These are phyloP conservation scores for Leccinum variicolor DNA, from an alignment of 768 basidiomycete genomes.

Conservation along the genomic window DNA sequence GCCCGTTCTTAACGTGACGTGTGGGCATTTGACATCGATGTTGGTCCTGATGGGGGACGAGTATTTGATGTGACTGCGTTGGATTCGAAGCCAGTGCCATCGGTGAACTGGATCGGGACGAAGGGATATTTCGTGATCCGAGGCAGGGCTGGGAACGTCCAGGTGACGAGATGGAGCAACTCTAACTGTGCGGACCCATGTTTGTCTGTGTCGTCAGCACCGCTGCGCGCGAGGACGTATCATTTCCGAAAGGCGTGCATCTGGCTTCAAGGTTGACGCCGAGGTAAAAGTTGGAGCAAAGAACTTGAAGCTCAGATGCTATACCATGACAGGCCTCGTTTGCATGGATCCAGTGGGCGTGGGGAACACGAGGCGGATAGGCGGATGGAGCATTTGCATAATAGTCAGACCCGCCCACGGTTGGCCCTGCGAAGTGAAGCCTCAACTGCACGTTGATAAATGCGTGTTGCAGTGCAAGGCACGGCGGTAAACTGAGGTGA, in stretches of 20 bases:
- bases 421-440: not conserved
- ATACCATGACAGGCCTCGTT: slow-evolving; percentile 9
- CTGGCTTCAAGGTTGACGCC: not conserved
- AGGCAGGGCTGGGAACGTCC: not conserved
- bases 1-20: not conserved
- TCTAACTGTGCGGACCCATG: not conserved
- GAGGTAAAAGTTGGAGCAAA: slow-evolving; percentile 16
- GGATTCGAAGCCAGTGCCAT: not conserved
- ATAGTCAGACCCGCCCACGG: not conserved
- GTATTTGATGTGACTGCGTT: not conserved
- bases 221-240: not conserved
- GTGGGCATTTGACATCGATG: not conserved
- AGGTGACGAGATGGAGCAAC: not conserved
- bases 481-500: not conserved
- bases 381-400: not conserved
- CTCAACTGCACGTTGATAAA: not conserved
- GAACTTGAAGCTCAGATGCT: not conserved
- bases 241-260: not conserved
- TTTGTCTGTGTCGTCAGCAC: not conserved
- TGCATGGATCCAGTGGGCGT: slow-evolving; percentile 1
- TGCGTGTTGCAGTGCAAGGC: not conserved
- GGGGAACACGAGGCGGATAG: slow-evolving; percentile 21
- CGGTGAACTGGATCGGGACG: not conserved
- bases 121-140: not conserved
- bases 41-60: not conserved